Conservation (phyloP, 2,329 filamentous ascomycete species). For the Knoxdaviesia proteae region DNA sequence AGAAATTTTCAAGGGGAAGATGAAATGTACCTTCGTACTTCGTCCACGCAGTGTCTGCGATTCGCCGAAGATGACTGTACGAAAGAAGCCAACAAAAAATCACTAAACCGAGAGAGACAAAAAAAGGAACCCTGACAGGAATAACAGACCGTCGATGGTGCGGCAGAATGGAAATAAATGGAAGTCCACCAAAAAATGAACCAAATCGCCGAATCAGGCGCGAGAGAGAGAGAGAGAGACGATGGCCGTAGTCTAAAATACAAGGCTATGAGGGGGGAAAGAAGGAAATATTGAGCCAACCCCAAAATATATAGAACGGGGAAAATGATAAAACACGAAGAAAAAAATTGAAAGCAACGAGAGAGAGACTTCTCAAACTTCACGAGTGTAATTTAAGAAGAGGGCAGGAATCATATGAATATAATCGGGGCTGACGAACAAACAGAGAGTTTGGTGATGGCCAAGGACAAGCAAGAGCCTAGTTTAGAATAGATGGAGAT, state of each 20-base stretch:
- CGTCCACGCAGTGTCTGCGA: too few species aligned
- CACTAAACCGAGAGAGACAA: constrained; percentile 4
- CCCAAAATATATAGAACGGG: not conserved
- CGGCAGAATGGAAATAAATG: constrained; percentile 2
- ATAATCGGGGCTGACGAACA: too few species aligned
- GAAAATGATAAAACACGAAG: not conserved
- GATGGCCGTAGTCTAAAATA: not conserved
- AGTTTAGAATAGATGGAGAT: too few species aligned
- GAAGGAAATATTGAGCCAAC: too few species aligned
- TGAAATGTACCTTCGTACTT: too few species aligned
- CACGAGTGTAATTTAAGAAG: not conserved
- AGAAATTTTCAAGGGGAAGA: too few species aligned
- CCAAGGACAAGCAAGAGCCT: too few species aligned
- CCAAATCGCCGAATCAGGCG: too few species aligned
- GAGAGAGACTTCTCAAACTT: not conserved
- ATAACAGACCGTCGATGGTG: constrained; percentile 4
- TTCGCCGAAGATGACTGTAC: too few species aligned
- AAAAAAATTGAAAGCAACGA: constrained; percentile 1
- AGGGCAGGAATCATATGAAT: too few species aligned
- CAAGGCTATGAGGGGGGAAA: too few species aligned
- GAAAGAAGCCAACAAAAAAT: constrained; percentile 1
- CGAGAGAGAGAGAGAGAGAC: not conserved
- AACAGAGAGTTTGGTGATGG: too few species aligned
- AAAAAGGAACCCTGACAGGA: constrained; percentile 3
- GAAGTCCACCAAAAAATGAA: not conserved